Percentiles rank a stretch among this genome's conserved stretches.
phyloP scores from a whole-genome alignment of 495 filamentous ascomycete species.

The Baudoinia panamericana region DNA sequence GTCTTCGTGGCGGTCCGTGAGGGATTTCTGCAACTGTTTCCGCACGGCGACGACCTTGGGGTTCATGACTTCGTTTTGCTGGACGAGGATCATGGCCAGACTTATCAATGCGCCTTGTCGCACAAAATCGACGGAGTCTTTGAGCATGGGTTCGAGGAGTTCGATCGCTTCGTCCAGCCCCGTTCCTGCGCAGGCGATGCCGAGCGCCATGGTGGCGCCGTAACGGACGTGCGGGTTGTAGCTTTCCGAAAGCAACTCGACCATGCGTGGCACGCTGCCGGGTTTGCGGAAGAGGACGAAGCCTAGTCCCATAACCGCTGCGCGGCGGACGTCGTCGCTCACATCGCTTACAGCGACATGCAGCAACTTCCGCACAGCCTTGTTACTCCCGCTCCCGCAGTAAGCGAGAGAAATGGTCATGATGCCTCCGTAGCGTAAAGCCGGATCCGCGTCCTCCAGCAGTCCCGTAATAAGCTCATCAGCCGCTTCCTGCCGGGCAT shows the following conservation, averaged over 20 bases:
- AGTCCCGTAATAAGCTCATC: conserved; percentile 90
- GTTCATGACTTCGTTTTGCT: conserved; percentile 73
- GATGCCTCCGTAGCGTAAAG: conserved; percentile 91
- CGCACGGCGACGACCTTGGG: conserved; percentile 51
- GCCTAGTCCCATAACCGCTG: conserved; percentile 95
- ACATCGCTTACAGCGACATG: conserved; percentile 97
- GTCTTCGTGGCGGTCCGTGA: conserved; percentile 92
- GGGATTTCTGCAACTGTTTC: conserved; percentile 58
- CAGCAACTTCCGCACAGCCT: conserved; percentile 92
- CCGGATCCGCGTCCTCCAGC: conserved; percentile 84
- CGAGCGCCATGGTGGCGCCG: conserved; percentile 94
- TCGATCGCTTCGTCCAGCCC: conserved; percentile 95
- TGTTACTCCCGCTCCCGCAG: conserved; percentile 94
- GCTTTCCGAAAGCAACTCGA: conserved; percentile 93
- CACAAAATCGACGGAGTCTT: conserved; percentile 97
- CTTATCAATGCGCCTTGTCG: conserved; percentile 93
- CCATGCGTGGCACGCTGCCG: conserved; percentile 93
- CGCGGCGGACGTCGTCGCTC: conserved; percentile 89
- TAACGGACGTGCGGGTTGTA: conserved; percentile 99
- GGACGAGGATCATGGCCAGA: conserved; percentile 91
- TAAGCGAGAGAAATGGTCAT: conserved; percentile 98
- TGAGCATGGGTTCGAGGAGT: conserved; percentile 96
- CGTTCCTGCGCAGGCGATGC: conserved; percentile 95
- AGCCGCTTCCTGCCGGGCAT: conserved; percentile 82
- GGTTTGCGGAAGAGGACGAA: conserved; percentile 99